phyloP scores from a whole-genome alignment of 768 basidiomycete genomes.

The Lyophyllum decastes region DNA sequence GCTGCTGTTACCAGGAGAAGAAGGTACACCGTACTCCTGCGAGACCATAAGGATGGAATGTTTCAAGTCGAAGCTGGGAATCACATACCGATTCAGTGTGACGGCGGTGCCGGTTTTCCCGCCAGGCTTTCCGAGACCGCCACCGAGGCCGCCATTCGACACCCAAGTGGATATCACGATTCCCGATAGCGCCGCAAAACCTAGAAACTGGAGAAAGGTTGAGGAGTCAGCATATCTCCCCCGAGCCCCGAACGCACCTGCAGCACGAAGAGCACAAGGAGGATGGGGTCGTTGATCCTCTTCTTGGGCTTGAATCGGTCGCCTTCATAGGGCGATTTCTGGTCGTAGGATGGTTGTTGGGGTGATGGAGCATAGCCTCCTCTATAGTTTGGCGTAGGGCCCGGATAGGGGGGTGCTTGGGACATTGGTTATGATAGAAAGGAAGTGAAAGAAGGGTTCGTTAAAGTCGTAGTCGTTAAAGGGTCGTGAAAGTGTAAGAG shows the following conservation, averaged over 20 bases:
- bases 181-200: constrained; percentile 68
- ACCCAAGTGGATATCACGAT: constrained; percentile 66
- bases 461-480: not conserved
- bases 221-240: not conserved
- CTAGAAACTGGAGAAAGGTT: constrained; percentile 50
- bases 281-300: constrained; percentile 70
- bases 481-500: not conserved
- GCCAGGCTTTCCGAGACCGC: constrained; percentile 67
- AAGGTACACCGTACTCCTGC: constrained; percentile 75
- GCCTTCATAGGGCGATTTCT: constrained; percentile 58
- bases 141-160: constrained; percentile 65
- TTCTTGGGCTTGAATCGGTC: constrained; percentile 72
- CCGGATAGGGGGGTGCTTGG: constrained; percentile 35
- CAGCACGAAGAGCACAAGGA: constrained; percentile 70
- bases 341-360: constrained; percentile 26
- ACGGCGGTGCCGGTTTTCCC: constrained; percentile 54
- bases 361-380: constrained; percentile 22
- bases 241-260: constrained; percentile 42
- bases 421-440: not conserved
- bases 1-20: constrained; percentile 72
- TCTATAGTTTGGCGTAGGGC: constrained; percentile 41
- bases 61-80: not conserved
- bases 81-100: constrained; percentile 64
- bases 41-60: not conserved
- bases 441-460: not conserved